phyloP scores from a whole-genome alignment of 129 eudicot species.

The Erigeron canadensis region DNA sequence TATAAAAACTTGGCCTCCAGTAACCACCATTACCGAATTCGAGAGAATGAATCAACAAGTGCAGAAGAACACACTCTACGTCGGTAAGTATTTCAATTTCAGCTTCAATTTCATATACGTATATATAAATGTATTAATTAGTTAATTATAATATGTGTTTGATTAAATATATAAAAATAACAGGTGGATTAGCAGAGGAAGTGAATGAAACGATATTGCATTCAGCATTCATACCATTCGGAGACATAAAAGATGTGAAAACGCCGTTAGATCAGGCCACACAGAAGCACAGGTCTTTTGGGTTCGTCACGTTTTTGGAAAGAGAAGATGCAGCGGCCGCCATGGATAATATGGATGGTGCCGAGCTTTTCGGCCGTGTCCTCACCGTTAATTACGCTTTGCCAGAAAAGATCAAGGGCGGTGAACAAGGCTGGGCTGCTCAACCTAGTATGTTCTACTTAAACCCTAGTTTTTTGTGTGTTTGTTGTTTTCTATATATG shows the following conservation, averaged over 20 bases:
- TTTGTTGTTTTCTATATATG: not conserved
- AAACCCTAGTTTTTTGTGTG: constrained; percentile 22
- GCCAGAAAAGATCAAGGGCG: constrained; percentile 89
- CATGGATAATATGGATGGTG: constrained; percentile 99
- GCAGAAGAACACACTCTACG: constrained; percentile 97
- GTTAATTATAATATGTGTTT: not conserved
- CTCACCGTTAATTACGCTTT: constrained; percentile 92
- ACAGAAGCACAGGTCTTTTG: constrained; percentile 91
- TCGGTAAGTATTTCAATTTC: constrained; percentile 45
- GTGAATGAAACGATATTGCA: constrained; percentile 86
- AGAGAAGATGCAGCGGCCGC: constrained; percentile 95
- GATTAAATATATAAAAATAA: not conserved
- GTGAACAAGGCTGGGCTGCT: constrained; percentile 99
- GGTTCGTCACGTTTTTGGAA: constrained; percentile 85
- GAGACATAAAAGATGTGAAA: constrained; percentile 94
- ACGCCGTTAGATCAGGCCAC: constrained; percentile 98
- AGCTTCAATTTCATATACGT: not conserved
- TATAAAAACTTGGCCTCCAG: not conserved
- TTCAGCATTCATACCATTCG: constrained; percentile 96
- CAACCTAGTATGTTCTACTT: constrained; percentile 69
- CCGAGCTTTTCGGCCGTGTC: constrained; percentile 93
- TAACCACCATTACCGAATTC: constrained; percentile 5
- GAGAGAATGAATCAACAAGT: constrained; percentile 56
- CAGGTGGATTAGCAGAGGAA: constrained; percentile 93
- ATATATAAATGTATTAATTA: not conserved